Evolutionary conservation across 2,329 filamentous ascomycete species (phyloP).

Genomic region (Malbranchea cinnamomea): DNA sequence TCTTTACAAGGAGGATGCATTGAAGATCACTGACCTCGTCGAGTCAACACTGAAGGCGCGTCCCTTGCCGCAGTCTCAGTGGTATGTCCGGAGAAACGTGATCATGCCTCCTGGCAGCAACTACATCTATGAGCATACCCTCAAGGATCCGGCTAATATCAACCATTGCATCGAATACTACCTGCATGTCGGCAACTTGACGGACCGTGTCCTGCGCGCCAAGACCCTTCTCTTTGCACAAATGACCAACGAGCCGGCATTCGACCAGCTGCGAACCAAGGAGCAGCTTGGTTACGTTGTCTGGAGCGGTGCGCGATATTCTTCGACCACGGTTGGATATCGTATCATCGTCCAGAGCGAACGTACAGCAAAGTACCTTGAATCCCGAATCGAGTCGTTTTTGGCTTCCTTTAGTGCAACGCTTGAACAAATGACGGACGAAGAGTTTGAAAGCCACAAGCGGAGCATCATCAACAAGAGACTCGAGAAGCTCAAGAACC

Average conservation of each 20-base stretch:
- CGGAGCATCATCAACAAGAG: constrained; percentile 74
- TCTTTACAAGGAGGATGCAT: constrained; percentile 80
- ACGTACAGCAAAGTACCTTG: constrained; percentile 66
- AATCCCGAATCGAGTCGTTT: constrained; percentile 77
- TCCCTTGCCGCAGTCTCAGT: constrained; percentile 59
- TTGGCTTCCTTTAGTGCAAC: constrained; percentile 50
- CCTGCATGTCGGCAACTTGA: constrained; percentile 53
- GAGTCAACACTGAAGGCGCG: constrained; percentile 64
- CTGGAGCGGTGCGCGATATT: constrained; percentile 60
- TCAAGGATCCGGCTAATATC: constrained; percentile 79
- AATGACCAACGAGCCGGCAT: constrained; percentile 82
- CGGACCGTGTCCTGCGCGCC: constrained; percentile 55
- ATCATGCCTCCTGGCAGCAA: constrained; percentile 67
- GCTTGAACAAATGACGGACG: constrained; percentile 60
- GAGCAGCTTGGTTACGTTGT: constrained; percentile 97
- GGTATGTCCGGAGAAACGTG: constrained; percentile 63
- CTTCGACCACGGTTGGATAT: constrained; percentile 68
- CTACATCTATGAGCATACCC: constrained; percentile 62
- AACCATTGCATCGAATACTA: constrained; percentile 76
- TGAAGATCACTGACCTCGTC: constrained; percentile 70
- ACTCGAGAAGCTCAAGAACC: constrained; percentile 82
- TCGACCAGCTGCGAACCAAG: constrained; percentile 89
- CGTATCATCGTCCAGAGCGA: constrained; percentile 90
- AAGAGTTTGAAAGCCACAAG: constrained; percentile 83
- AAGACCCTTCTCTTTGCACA: constrained; percentile 73